Base-by-base conservation (phyloP, 1,284 basidiomycete genomes). In the Binderoboletus segoi region DNA sequence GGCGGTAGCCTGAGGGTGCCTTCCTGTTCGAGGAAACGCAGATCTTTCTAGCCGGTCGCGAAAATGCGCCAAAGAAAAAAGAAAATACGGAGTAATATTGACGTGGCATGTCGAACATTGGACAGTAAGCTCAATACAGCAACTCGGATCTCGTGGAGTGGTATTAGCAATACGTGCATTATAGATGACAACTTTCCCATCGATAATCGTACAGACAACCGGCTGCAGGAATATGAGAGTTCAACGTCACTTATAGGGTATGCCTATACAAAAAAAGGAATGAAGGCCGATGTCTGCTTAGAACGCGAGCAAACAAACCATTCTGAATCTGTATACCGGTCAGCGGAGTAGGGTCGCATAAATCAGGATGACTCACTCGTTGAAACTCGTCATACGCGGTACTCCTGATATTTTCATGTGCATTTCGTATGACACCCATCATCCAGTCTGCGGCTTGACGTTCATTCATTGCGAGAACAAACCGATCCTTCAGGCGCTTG, bases 301-400 rank as follows among this genome's bases (percentile, higher is more conserved):
- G 28, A 50, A 35, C 51, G 13, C 46, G 1, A 48, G 48, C 20
- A 47, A 46, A 63, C 71, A 58, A 63, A 81, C 82, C 82, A 43
- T 84, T 84, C 68, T 83, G 82, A 55, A 83, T 67, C 82, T 84
- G 57, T 50, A 13, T 15, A 51, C 28, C 20, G 24, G 46, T 73
- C 40, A 72, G 57, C 12, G 23, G n/a, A 20, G 59, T n/a, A 41
- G 37, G 4, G 26, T 30, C 37, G 21, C 24, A 52, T 24, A 20
- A 23, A 53, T 38, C 33, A 53, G 42, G 35, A 57, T 16, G 8
- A 73, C 88, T 71, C 58, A 90, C 90, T 71, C 89, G 76, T 72
- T 93, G 91, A 75, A 93, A 97, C 67, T 94, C 93, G 68, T 98
- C 96, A 70, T 98, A 98, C 0, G 91, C 88, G 28, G 90, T 92